These are phyloP conservation scores for Fusarium oligoseptatum DNA, from an alignment of 2,329 filamentous ascomycete genomes.

Conservation along the genomic window DNA sequence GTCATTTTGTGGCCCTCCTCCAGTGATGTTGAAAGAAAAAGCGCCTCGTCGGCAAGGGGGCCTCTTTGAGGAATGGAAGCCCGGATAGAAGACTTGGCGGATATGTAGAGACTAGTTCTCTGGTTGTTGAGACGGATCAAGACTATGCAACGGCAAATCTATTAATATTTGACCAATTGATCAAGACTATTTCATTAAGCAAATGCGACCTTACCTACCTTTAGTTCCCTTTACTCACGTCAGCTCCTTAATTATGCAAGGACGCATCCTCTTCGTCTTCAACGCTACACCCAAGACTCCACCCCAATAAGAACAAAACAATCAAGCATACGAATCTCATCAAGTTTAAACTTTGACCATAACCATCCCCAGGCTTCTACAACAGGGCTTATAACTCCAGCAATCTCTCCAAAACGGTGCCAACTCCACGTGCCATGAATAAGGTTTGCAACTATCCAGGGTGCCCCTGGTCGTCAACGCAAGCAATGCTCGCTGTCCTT, in stretches of 20 bases:
- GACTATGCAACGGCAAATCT: background rate
- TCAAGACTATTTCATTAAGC: background rate
- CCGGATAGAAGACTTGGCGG: background rate
- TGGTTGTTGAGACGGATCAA: background rate
- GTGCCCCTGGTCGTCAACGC: background rate
- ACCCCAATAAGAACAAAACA: background rate
- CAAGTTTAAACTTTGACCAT: constrained; percentile 1
- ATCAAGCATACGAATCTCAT: background rate
- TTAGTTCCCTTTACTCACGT: background rate
- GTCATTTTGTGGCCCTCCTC: constrained; percentile 5
- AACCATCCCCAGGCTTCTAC: background rate
- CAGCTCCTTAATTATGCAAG: background rate
- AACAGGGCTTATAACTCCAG: background rate
- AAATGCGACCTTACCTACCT: background rate
- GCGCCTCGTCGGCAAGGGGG: background rate
- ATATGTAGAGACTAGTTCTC: background rate
- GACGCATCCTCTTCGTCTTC: background rate
- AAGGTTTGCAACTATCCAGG: background rate
- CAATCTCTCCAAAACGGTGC: background rate
- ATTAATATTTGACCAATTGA: background rate
- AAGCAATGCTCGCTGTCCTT: background rate
- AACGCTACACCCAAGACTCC: background rate
- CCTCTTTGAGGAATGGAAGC: background rate
- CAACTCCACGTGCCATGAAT: background rate
- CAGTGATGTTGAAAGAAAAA: background rate